Conservation (phyloP, 23 red algal genomes). For the Gracilaria domingensis region DNA sequence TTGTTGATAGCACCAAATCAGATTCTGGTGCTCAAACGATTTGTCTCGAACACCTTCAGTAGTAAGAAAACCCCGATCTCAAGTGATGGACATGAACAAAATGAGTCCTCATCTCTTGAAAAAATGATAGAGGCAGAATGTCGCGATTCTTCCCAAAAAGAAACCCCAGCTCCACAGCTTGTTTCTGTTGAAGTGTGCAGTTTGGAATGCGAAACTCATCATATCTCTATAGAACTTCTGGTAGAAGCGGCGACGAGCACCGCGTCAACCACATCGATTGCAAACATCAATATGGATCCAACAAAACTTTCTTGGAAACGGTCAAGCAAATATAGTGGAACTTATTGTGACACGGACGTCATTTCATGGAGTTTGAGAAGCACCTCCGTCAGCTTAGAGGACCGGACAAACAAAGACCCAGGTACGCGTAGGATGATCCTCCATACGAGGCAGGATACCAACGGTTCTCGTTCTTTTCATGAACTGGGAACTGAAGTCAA, state of each 20-base stretch:
- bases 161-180: not conserved
- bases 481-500: not conserved
- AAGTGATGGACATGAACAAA: slow-evolving; percentile 9
- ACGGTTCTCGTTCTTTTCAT: slow-evolving; percentile 14
- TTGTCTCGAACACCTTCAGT: not conserved
- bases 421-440: slow-evolving; percentile 28
- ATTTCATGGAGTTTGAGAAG: slow-evolving; percentile 26
- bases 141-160: not conserved
- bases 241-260: not conserved
- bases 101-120: not conserved
- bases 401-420: slow-evolving; percentile 23
- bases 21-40: slow-evolving; percentile 14
- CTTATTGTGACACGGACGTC: not conserved
- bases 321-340: slow-evolving; percentile 1
- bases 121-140: not conserved
- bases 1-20: slow-evolving; percentile 49
- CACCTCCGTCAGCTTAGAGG: slow-evolving; percentile 23
- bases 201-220: slow-evolving; percentile 47
- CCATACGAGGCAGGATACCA: slow-evolving; percentile 7
- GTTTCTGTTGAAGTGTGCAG: slow-evolving; percentile 12
- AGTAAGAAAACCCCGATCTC: not conserved
- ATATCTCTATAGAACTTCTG: slow-evolving; percentile 54
- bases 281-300: slow-evolving; percentile 48
- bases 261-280: slow-evolving; percentile 36
- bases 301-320: slow-evolving; percentile 31